Percentiles rank a stretch among this genome's conserved stretches.
phyloP scores from a whole-genome alignment of 2,329 filamentous ascomycete genomes.

The Fusarium compactum region DNA sequence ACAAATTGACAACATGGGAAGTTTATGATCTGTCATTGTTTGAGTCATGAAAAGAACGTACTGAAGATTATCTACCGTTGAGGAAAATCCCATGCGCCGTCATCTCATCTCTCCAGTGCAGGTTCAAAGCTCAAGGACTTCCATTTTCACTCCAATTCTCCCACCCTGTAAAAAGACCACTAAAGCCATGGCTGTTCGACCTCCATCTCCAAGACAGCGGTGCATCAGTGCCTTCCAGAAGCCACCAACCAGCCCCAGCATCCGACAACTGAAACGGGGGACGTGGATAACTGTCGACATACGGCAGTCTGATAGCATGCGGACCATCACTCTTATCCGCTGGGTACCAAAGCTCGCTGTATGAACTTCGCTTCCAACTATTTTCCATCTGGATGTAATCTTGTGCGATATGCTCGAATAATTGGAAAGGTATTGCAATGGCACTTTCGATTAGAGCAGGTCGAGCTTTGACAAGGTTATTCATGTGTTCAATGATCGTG shows the following conservation, averaged over 20 bases:
- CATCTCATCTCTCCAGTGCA: neutral
- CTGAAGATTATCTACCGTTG: neutral
- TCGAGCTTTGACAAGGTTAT: neutral
- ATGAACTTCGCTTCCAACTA: neutral
- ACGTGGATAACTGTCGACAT: neutral
- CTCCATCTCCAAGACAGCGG: neutral
- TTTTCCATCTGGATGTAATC: accelerated
- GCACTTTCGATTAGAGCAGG: neutral
- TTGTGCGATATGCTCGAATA: neutral
- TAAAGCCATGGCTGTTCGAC: neutral
- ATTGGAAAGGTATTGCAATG: neutral
- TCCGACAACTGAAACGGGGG: neutral
- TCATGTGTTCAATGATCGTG: neutral
- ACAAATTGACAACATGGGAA: neutral
- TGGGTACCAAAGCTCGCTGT: neutral
- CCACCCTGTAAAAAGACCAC: neutral
- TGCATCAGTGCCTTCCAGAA: neutral
- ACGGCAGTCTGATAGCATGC: neutral
- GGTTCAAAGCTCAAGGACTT: neutral
- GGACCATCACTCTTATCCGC: neutral
- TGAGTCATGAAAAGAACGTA: neutral
- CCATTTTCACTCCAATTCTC: neutral
- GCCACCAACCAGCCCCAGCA: neutral
- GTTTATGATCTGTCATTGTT: neutral
- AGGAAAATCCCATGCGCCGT: neutral